Evolutionary conservation across 2,329 filamentous ascomycete species (phyloP).

Genomic region (Nigrospora sphaerica): DNA sequence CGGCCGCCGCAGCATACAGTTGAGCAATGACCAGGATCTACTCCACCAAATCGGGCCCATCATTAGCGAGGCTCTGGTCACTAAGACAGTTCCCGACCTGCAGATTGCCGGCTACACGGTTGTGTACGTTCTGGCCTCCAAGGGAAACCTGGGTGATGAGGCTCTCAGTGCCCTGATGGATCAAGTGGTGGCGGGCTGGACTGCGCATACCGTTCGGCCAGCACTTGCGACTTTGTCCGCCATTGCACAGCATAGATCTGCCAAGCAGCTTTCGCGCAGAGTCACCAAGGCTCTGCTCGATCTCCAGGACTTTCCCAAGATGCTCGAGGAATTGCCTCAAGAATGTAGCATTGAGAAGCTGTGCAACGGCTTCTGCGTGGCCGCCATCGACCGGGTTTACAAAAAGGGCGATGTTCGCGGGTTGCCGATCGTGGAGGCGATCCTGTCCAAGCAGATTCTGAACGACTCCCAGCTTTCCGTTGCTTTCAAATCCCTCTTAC

Average conservation of each 20-base stretch:
- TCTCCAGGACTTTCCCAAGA: conserved; percentile 50
- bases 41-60: conserved; percentile 59
- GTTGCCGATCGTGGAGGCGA: conserved; percentile 52
- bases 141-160: conserved; percentile 70
- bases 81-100: conserved; percentile 70
- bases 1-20: conserved; percentile 68
- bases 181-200: conserved; percentile 73
- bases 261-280: conserved; percentile 60
- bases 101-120: conserved; percentile 91
- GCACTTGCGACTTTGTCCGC: conserved; percentile 76
- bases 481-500: conserved; percentile 57
- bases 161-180: conserved; percentile 87
- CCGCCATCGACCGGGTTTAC: conserved; percentile 52
- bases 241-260: conserved; percentile 70
- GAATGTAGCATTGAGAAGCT: conserved; percentile 65
- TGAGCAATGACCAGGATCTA: conserved; percentile 74
- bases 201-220: conserved; percentile 61
- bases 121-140: conserved; percentile 75
- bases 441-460: conserved; percentile 53
- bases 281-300: conserved; percentile 64
- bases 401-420: conserved; percentile 52
- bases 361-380: conserved; percentile 63
- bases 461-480: conserved; percentile 57
- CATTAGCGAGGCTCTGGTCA: conserved; percentile 69
- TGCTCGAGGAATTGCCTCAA: conserved; percentile 54